These are phyloP conservation scores for Aureobasidium leucospermi DNA, from an alignment of 2,329 filamentous ascomycete genomes.

Conservation along the genomic window DNA sequence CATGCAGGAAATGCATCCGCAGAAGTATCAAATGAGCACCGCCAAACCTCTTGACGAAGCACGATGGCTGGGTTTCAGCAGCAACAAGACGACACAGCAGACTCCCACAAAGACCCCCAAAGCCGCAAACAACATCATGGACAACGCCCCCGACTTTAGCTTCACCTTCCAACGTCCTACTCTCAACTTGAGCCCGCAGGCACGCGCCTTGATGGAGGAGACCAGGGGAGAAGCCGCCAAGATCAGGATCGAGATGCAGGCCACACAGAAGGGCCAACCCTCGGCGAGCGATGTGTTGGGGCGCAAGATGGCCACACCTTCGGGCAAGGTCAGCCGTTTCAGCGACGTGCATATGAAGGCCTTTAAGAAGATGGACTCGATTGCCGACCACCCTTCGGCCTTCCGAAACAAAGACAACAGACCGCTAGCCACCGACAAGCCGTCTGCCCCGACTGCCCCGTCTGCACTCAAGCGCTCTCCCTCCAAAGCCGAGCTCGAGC, in stretches of 20 bases:
- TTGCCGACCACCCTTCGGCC: conserved; percentile 74
- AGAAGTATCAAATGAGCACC: conserved; percentile 67
- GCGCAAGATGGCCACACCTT: conserved; percentile 73
- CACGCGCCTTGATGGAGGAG: conserved; percentile 54
- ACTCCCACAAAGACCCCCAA: conserved; percentile 54
- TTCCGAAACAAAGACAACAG: conserved; percentile 50
- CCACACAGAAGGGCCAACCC: conserved; percentile 48
- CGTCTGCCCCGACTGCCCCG: conserved; percentile 15
- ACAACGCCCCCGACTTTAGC: conserved; percentile 52
- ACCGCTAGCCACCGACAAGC: conserved; percentile 27
- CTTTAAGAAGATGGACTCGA: conserved; percentile 98
- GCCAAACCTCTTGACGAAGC: conserved; percentile 72
- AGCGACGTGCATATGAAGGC: conserved; percentile 79
- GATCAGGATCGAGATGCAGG: conserved; percentile 62
- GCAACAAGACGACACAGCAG: conserved; percentile 56
- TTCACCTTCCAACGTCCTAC: conserved; percentile 55
- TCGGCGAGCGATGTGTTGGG: conserved; percentile 35
- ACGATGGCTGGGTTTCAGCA: conserved; percentile 72
- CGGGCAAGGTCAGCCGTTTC: conserved; percentile 69
- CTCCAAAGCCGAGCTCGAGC: conserved; percentile 57
- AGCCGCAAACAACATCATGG: conserved; percentile 27
- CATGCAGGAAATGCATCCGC: conserved; percentile 83
- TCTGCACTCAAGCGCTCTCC: conserved; percentile 46
- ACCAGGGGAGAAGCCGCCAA: conserved; percentile 64
- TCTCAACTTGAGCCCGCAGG: conserved; percentile 53